Conservation (phyloP, 2,329 filamentous ascomycete species). For the Fusarium lyarnte region DNA sequence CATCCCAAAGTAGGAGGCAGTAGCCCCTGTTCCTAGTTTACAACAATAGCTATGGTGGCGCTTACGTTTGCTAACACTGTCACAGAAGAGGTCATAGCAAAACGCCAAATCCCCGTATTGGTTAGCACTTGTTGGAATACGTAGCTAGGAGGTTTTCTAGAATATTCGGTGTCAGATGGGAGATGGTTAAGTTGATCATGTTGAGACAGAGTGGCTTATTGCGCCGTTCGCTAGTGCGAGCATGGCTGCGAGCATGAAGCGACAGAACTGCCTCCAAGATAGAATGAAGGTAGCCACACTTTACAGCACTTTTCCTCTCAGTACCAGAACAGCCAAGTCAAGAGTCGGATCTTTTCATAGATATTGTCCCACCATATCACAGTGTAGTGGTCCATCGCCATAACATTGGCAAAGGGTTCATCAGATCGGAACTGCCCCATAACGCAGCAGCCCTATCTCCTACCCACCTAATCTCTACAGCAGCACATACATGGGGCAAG, state of each 20-base stretch:
- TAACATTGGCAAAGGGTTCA: not conserved
- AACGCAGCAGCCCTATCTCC: not conserved
- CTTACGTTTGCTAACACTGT: not conserved
- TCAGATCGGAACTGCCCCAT: not conserved
- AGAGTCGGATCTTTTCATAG: accelerated
- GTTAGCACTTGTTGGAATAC: not conserved
- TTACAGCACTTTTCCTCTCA: not conserved
- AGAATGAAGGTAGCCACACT: too few relatives aligned
- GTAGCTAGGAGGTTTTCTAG: not conserved
- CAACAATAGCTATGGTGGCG: not conserved
- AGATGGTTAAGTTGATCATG: not conserved
- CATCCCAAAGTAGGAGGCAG: accelerated
- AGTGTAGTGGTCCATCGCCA: not conserved
- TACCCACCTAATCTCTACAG: not conserved
- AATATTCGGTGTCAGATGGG: accelerated
- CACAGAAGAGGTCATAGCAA: not conserved
- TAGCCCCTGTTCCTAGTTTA: not conserved
- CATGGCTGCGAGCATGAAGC: not conserved
- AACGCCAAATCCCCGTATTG: not conserved
- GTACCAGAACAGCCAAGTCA: accelerated
- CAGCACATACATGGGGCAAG: not conserved
- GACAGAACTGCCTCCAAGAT: not conserved
- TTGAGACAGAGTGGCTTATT: not conserved
- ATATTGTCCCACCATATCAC: too few relatives aligned
- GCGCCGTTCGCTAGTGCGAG: not conserved